These are phyloP conservation scores for Neospora caninum DNA, from an alignment of 169 alveolate genomes.

Conservation along the genomic window DNA sequence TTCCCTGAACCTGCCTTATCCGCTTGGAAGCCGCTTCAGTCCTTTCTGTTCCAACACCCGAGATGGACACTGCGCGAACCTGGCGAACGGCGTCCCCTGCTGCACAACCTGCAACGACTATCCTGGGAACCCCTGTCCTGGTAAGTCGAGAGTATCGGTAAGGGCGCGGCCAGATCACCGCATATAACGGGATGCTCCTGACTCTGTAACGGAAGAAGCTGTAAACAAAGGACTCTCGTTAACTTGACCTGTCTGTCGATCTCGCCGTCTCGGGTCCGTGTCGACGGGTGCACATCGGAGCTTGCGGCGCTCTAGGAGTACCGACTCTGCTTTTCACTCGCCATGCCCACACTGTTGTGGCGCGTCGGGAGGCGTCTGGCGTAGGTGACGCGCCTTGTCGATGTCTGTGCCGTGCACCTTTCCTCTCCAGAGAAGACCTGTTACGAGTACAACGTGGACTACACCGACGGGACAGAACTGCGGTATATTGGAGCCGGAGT, in stretches of 20 bases:
- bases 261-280: too few relatives aligned
- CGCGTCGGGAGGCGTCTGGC: too few relatives aligned
- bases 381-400: not conserved
- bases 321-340: too few relatives aligned
- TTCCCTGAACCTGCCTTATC: not conserved
- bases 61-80: conserved; percentile 7
- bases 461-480: conserved; percentile 22
- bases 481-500: not conserved
- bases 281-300: too few relatives aligned
- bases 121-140: conserved; percentile 23
- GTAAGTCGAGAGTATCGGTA: too few relatives aligned
- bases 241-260: too few relatives aligned
- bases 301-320: too few relatives aligned
- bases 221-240: too few relatives aligned
- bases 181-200: too few relatives aligned
- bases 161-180: too few relatives aligned
- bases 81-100: not conserved
- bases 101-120: not conserved
- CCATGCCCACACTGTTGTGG: too few relatives aligned
- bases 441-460: conserved; percentile 39
- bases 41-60: not conserved
- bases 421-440: not conserved
- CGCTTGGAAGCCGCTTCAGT: conserved; percentile 18
- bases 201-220: too few relatives aligned
- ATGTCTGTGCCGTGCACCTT: not conserved